Percentiles rank a stretch among this genome's conserved stretches.
These are phyloP conservation scores for Didymella pomorum DNA, from an alignment of 2,329 filamentous ascomycete species.

Conservation along the genomic window DNA sequence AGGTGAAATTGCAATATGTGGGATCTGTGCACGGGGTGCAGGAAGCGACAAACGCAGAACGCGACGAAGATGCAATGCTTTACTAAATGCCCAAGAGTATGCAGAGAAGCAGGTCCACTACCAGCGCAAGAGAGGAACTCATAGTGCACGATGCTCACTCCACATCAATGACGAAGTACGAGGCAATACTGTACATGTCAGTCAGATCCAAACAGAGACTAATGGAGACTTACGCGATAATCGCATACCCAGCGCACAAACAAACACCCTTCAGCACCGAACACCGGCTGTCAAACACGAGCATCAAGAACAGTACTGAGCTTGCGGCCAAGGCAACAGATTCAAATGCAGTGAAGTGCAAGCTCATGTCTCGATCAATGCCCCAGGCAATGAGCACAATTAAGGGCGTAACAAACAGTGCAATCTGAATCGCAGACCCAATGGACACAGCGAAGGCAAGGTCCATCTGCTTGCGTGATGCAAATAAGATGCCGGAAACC, in stretches of 20 bases:
- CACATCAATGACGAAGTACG: constrained; percentile 8
- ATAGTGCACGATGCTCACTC: not conserved
- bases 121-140: not conserved
- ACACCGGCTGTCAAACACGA: constrained; percentile 23
- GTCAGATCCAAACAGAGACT: not conserved
- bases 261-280: constrained; percentile 20
- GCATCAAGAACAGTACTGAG: constrained; percentile 20
- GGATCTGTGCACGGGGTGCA: not conserved
- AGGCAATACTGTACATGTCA: constrained; percentile 11
- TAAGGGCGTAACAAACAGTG: constrained; percentile 64
- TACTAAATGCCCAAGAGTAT: not conserved
- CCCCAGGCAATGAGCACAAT: constrained; percentile 67
- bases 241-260: constrained; percentile 21
- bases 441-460: constrained; percentile 67
- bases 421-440: constrained; percentile 67
- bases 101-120: not conserved
- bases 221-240: constrained; percentile 24
- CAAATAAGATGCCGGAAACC: constrained; percentile 64
- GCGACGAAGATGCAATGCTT: not conserved
- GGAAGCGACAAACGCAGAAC: not conserved
- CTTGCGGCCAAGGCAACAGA: constrained; percentile 62
- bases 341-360: constrained; percentile 84
- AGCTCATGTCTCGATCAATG: constrained; percentile 67
- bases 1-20: not conserved
- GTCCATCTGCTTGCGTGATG: constrained; percentile 69